phyloP scores from a whole-genome alignment of 2,329 filamentous ascomycete genomes.

The Arthroderma sp. region DNA sequence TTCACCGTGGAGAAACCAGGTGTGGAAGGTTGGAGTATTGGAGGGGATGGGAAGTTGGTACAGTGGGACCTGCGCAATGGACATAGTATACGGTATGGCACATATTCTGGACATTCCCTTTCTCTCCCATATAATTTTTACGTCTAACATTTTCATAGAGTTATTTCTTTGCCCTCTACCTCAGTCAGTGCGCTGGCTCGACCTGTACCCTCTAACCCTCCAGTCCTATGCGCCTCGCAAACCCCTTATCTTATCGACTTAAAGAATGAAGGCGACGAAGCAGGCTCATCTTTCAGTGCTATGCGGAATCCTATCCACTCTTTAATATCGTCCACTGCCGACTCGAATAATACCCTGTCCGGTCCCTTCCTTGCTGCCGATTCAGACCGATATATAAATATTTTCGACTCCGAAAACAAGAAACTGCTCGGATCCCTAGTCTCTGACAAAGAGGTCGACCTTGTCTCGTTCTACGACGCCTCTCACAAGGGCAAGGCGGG shows the following conservation, averaged over 20 bases:
- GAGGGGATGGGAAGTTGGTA: constrained; percentile 39
- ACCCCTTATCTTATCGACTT: constrained; percentile 34
- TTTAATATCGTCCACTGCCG: constrained; percentile 26
- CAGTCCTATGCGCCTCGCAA: constrained; percentile 39
- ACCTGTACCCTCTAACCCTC: constrained; percentile 27
- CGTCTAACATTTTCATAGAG: constrained; percentile 18
- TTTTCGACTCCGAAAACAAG: constrained; percentile 32
- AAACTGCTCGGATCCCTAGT: constrained; percentile 37
- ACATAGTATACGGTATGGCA: constrained; percentile 29
- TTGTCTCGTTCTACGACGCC: constrained; percentile 21
- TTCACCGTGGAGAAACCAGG: constrained; percentile 30
- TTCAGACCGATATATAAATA: constrained; percentile 37
- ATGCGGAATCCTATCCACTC: constrained; percentile 38
- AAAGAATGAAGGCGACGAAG: constrained; percentile 23
- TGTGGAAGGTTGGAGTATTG: constrained; percentile 40
- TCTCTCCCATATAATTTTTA: constrained; percentile 2
- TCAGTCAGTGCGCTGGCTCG: constrained; percentile 30
- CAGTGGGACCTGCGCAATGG: constrained; percentile 39
- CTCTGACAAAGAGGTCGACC: constrained; percentile 33
- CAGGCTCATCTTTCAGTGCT: constrained; percentile 33
- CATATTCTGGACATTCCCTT: background rate
- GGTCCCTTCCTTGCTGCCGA: constrained; percentile 37
- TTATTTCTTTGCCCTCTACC: constrained; percentile 30
- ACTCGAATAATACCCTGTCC: constrained; percentile 19
- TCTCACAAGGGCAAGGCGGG: constrained; percentile 16